These are phyloP conservation scores for Leucogyrophana mollusca DNA, from an alignment of 768 basidiomycete genomes.

Conservation along the genomic window DNA sequence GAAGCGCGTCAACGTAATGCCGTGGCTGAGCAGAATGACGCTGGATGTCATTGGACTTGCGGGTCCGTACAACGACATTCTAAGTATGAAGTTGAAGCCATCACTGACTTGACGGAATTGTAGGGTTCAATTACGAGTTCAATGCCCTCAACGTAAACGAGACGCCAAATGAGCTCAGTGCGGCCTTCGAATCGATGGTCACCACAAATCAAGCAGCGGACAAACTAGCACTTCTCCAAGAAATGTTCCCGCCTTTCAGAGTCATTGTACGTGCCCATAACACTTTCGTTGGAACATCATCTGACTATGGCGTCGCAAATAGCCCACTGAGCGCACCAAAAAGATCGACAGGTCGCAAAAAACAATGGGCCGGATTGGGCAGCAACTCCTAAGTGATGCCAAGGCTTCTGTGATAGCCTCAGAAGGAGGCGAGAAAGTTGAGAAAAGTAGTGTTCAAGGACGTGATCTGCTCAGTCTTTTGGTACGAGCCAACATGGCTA, in stretches of 20 bases:
- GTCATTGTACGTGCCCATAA: conserved; percentile 29
- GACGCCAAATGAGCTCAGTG: conserved; percentile 28
- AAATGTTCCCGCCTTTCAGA: conserved; percentile 33
- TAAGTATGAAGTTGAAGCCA: neutral
- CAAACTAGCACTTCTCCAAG: conserved; percentile 29
- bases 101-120: neutral
- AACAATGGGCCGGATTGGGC: conserved; percentile 48
- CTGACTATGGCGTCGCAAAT: neutral
- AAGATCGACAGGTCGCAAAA: conserved; percentile 22
- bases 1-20: conserved; percentile 20
- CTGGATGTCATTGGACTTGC: conserved; percentile 36
- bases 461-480: conserved; percentile 58
- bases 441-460: conserved; percentile 27
- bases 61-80: conserved; percentile 15
- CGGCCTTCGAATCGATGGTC: conserved; percentile 25
- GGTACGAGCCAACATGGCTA: conserved; percentile 58
- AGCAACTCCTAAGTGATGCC: conserved; percentile 44
- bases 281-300: neutral
- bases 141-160: conserved; percentile 24
- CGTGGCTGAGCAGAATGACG: conserved; percentile 28
- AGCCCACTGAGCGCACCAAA: conserved; percentile 17
- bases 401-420: conserved; percentile 33
- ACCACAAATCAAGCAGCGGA: neutral
- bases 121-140: conserved; percentile 41
- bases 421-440: conserved; percentile 15